These are phyloP conservation scores for Thraustochytrium sp. DNA, from an alignment of 352 stramenopile genomes.

Conservation along the genomic window DNA sequence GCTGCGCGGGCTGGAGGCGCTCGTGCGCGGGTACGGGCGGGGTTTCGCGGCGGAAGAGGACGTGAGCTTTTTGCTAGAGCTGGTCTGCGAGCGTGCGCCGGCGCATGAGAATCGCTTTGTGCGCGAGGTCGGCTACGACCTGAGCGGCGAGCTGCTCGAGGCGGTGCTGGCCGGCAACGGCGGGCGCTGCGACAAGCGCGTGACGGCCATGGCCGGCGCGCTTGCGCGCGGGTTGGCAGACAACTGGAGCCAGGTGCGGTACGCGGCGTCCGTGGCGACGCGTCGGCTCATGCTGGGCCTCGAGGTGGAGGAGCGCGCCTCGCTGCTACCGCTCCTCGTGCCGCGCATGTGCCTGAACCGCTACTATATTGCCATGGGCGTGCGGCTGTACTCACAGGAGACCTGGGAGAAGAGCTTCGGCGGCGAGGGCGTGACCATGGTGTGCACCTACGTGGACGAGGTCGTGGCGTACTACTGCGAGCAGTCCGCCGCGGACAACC, in stretches of 20 bases:
- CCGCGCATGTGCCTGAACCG: conserved; percentile 93
- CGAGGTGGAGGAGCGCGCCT: conserved; percentile 50
- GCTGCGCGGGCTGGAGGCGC: conserved; percentile 71
- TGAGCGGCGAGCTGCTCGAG: conserved; percentile 3
- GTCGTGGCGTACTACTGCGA: conserved; percentile 90
- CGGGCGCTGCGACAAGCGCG: not conserved
- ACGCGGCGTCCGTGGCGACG: conserved; percentile 82
- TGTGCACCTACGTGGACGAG: conserved; percentile 73
- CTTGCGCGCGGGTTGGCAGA: conserved; percentile 72
- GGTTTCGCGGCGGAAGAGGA: conserved; percentile 58
- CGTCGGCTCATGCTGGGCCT: conserved; percentile 77
- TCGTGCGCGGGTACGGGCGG: conserved; percentile 68
- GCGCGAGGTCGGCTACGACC: conserved; percentile 39
- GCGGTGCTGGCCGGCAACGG: not conserved
- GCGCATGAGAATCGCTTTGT: conserved; percentile 43
- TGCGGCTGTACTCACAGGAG: conserved; percentile 91
- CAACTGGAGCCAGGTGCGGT: conserved; percentile 95
- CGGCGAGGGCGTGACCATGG: conserved; percentile 64
- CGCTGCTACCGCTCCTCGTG: conserved; percentile 74
- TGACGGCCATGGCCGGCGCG: not conserved
- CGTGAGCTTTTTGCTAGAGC: conserved; percentile 2
- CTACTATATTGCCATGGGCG: conserved; percentile 90
- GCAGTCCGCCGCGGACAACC: conserved; percentile 81
- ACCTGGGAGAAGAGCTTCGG: conserved; percentile 86
- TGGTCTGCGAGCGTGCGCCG: conserved; percentile 21